Evolutionary conservation across 257 asterid species (phyloP).

Genomic region (Ajuga chamaepitys): DNA sequence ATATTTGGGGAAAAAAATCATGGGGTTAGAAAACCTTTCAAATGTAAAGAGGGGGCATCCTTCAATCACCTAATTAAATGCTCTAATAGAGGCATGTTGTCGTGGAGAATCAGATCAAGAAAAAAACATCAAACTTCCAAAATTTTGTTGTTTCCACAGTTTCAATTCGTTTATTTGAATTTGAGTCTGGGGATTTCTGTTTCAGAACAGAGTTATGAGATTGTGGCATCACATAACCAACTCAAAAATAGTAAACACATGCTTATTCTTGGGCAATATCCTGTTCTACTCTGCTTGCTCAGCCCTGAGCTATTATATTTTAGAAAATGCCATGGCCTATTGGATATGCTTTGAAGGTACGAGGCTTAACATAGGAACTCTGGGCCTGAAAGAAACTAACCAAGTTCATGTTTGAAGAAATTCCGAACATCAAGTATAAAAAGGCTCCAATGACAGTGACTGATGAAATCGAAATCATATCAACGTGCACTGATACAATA

Average conservation of each 20-base stretch:
- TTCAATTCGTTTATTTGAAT: neutral
- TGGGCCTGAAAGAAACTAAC: neutral
- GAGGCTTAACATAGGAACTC: neutral
- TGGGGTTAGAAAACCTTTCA: too few relatives aligned
- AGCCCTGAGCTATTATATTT: too few relatives aligned
- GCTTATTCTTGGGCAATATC: neutral
- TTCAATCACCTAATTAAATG: neutral
- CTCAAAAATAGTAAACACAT: neutral
- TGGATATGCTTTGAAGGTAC: neutral
- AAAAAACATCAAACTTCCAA: neutral
- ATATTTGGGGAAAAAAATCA: too few relatives aligned
- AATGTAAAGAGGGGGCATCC: too few relatives aligned
- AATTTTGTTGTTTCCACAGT: neutral
- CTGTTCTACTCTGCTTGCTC: too few relatives aligned
- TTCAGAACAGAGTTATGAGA: neutral
- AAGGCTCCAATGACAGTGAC: neutral
- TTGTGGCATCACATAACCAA: neutral
- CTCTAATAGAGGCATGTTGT: neutral
- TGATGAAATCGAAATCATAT: neutral
- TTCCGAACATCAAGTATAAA: too few relatives aligned
- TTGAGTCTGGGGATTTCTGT: neutral
- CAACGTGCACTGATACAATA: neutral
- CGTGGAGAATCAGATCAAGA: neutral
- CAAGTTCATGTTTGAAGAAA: too few relatives aligned
- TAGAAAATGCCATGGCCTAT: neutral